Conservation (phyloP, 176 grass and related monocot genomes). For the Zoysia japonica region DNA sequence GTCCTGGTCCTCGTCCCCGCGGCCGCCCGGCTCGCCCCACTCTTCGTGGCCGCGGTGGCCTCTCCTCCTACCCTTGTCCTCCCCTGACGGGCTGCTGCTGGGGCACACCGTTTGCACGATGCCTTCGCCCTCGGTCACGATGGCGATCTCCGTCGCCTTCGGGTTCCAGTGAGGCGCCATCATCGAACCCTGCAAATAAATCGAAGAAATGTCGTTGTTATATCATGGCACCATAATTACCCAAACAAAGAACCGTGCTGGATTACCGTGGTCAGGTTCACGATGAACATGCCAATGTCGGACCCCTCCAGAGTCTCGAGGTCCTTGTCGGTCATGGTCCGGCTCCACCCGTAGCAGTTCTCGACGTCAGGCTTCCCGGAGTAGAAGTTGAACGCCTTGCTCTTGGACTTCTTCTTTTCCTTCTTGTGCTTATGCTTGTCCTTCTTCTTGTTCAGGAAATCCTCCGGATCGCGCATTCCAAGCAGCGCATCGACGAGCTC, state of each 20-base stretch:
- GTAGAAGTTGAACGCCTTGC: constrained; percentile 77
- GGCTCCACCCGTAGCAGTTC: constrained; percentile 94
- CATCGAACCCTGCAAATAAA: constrained; percentile 66
- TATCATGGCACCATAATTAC: no score
- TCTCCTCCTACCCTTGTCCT: not conserved
- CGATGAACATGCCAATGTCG: constrained; percentile 75
- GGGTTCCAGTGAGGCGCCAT: constrained; percentile 97
- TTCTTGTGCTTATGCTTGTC: constrained; percentile 47
- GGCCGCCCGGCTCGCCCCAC: not conserved
- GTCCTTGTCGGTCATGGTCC: constrained; percentile 57
- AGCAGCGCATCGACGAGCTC: constrained; percentile 52
- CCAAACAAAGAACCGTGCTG: no score
- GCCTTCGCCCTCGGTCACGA: constrained; percentile 59
- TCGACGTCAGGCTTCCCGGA: constrained; percentile 61
- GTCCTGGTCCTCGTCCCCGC: not conserved
- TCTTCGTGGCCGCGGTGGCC: not conserved
- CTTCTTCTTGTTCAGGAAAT: constrained; percentile 42
- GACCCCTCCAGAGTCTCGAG: constrained; percentile 54
- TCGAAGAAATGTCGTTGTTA: not conserved
- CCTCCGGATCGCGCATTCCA: constrained; percentile 40
- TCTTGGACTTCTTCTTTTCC: constrained; percentile 45
- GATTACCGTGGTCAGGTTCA: constrained; percentile 74
- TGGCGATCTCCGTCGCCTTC: constrained; percentile 72
- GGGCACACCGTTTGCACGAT: constrained; percentile 80
- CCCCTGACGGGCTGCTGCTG: constrained; percentile 36